Percentiles rank a stretch among this genome's conserved stretches.
Evolutionary conservation across 176 grass and related monocot genomes (phyloP).

Genomic region (barley (Hordeum vulgare)): DNA sequence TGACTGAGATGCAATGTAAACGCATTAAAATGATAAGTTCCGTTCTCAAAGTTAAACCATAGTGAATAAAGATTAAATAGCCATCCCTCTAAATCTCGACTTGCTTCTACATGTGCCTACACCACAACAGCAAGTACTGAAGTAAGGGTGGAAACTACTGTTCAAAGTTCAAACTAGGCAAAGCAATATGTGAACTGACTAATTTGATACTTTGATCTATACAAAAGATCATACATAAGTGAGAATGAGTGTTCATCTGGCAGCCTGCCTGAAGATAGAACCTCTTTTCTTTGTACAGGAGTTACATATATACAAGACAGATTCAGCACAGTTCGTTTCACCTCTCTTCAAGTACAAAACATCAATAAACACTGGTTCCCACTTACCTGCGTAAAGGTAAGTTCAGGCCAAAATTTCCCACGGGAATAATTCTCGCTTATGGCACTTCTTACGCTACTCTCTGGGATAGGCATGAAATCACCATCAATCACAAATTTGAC

Average conservation of each 20-base stretch:
- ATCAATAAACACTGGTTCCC: background rate
- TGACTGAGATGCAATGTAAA: background rate
- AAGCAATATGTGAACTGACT: background rate
- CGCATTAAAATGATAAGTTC: background rate
- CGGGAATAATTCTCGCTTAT: slow-evolving; percentile 64
- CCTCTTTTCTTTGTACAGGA: background rate
- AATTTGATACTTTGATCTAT: background rate
- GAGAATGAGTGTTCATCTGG: background rate
- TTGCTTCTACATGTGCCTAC: background rate
- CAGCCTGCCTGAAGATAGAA: background rate
- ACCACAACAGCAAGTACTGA: background rate
- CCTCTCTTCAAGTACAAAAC: background rate
- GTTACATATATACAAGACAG: background rate
- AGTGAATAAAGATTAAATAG: background rate
- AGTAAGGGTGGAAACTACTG: background rate
- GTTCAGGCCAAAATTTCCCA: slow-evolving; percentile 62
- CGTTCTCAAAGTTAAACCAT: background rate
- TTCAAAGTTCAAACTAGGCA: background rate
- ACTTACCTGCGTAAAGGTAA: slow-evolving; percentile 59
- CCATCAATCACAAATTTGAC: slow-evolving; percentile 76
- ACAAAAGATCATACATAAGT: background rate
- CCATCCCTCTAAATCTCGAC: background rate
- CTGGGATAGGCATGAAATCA: slow-evolving; percentile 69
- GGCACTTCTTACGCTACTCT: slow-evolving; percentile 51
- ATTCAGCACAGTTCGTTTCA: background rate